Percentiles rank a stretch among this genome's conserved stretches.
phyloP scores from a whole-genome alignment of 2,329 filamentous ascomycete species.

The Neonectria faginata region DNA sequence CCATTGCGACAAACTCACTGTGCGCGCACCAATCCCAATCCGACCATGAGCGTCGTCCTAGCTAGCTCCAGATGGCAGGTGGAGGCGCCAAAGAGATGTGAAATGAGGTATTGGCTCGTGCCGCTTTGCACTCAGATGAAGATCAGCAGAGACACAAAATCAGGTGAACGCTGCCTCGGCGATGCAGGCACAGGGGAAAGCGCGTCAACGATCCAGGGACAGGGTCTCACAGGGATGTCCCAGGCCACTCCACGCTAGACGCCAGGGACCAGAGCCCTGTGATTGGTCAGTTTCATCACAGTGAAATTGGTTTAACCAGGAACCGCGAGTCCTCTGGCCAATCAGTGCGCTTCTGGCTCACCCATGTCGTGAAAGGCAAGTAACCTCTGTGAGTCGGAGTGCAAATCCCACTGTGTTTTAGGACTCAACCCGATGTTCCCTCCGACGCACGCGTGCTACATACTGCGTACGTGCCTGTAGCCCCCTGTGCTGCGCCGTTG shows the following conservation, averaged over 20 bases:
- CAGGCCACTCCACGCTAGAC: constrained; percentile 32
- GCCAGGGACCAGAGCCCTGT: constrained; percentile 39
- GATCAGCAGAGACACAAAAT: constrained; percentile 41
- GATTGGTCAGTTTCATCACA: constrained; percentile 37
- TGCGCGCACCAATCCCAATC: constrained; percentile 2
- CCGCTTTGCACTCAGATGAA: constrained; percentile 35
- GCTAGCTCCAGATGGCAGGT: background rate
- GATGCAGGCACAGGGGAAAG: constrained; percentile 27
- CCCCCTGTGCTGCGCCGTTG: background rate
- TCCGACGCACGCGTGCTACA: background rate
- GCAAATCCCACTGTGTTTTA: background rate
- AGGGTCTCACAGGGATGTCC: constrained; percentile 15
- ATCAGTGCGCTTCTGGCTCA: constrained; percentile 16
- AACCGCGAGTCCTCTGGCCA: constrained; percentile 38
- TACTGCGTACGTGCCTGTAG: background rate
- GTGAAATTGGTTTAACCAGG: constrained; percentile 43
- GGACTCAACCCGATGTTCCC: background rate
- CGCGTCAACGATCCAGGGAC: constrained; percentile 7
- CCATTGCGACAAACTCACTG: background rate
- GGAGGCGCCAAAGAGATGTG: background rate
- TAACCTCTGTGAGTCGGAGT: background rate
- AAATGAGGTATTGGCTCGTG: constrained; percentile 10
- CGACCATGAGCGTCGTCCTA: background rate
- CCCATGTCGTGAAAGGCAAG: background rate
- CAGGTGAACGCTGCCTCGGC: constrained; percentile 18